Evolutionary conservation across 352 stramenopile species (phyloP).

Genomic region (Phytophthora brassicae): DNA sequence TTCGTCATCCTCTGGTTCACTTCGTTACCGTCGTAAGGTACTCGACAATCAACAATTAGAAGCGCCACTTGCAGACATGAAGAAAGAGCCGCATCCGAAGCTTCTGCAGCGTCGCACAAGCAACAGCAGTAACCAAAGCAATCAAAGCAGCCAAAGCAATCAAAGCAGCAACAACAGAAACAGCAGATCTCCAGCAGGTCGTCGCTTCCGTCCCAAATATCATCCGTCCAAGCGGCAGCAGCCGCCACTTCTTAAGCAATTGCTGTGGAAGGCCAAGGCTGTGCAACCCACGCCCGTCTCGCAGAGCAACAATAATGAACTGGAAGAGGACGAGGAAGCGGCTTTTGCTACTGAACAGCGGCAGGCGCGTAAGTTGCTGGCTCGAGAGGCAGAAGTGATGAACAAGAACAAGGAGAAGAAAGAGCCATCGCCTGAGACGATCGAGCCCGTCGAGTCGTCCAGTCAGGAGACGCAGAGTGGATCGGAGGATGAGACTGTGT

Average conservation of each 20-base stretch:
- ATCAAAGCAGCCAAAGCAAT: background rate
- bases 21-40: conserved; percentile 64
- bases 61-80: conserved; percentile 4
- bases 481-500: conserved; percentile 53
- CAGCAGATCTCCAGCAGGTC: conserved; percentile 8
- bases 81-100: conserved; percentile 13
- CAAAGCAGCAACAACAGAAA: conserved; percentile 11
- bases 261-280: conserved; percentile 64
- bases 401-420: conserved; percentile 17
- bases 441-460: conserved; percentile 44
- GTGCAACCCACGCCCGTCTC: conserved; percentile 16
- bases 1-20: conserved; percentile 10
- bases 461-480: conserved; percentile 76
- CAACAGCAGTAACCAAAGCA: background rate
- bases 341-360: conserved; percentile 45
- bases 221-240: conserved; percentile 11
- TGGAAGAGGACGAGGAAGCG: conserved; percentile 40
- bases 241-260: conserved; percentile 47
- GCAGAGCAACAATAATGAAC: conserved; percentile 5
- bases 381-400: conserved; percentile 24
- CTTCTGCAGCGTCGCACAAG: background rate
- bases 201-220: conserved; percentile 11
- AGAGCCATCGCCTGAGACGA: conserved; percentile 11
- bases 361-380: conserved; percentile 41
- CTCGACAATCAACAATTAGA: conserved; percentile 40